Evolutionary conservation across 352 stramenopile species (phyloP).

Genomic region (Globisporangium acanthophoron): DNA sequence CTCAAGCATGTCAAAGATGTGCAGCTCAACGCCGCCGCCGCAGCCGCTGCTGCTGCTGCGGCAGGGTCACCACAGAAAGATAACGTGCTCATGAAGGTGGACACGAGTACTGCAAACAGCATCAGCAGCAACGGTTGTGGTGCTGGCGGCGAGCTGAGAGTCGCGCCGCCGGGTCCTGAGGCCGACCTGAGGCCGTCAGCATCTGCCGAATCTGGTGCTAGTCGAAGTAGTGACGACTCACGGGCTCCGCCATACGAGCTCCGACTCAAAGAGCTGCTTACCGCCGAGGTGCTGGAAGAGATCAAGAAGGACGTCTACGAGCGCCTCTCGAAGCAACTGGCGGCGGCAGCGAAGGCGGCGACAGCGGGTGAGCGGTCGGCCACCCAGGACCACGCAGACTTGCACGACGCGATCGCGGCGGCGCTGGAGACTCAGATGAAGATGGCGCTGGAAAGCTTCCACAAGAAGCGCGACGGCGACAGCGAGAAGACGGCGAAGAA

Average conservation of each 20-base stretch:
- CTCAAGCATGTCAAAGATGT: constrained; percentile 3
- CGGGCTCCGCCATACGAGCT: constrained; percentile 16
- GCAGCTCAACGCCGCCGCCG: not conserved
- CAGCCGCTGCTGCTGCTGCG: not conserved
- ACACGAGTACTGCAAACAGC: not conserved
- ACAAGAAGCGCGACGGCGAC: constrained; percentile 16
- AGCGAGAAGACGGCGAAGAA: constrained; percentile 7
- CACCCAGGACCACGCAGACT: constrained; percentile 19
- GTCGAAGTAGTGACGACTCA: not conserved
- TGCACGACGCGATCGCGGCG: constrained; percentile 43
- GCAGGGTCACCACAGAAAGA: not conserved
- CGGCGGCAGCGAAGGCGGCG: constrained; percentile 1
- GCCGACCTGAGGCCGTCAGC: not conserved
- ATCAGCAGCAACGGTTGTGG: too few relatives aligned
- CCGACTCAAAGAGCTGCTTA: constrained; percentile 50
- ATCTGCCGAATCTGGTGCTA: not conserved
- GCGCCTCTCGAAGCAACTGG: constrained; percentile 39
- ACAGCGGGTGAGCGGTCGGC: constrained; percentile 1
- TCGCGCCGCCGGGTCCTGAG: too few relatives aligned
- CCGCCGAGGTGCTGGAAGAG: constrained; percentile 36
- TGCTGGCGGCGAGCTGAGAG: too few relatives aligned
- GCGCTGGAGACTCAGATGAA: constrained; percentile 51
- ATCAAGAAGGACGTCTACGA: constrained; percentile 64
- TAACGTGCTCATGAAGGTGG: not conserved
- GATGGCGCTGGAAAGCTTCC: constrained; percentile 21